Evolutionary conservation across 2,329 filamentous ascomycete species (phyloP).

Genomic region (Pseudogymnoascus sp.): DNA sequence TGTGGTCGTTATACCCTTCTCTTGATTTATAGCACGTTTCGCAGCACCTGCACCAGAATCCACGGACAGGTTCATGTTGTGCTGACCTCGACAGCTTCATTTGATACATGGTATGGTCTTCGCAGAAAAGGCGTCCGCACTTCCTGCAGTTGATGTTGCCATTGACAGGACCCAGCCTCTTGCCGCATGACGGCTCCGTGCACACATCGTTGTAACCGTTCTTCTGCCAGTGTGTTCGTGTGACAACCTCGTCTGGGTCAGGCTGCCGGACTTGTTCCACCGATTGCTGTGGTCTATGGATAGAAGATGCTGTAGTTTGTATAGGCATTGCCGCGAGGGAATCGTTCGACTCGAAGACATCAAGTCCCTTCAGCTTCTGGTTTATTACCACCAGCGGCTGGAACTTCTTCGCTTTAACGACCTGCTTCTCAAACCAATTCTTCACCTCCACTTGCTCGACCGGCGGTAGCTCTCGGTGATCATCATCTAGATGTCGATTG

Average conservation of each 20-base stretch:
- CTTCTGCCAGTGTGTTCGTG: constrained; percentile 80
- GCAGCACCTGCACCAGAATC: constrained; percentile 89
- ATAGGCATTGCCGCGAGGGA: constrained; percentile 30
- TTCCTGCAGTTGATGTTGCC: constrained; percentile 88
- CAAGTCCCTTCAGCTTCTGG: constrained; percentile 65
- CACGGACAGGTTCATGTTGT: constrained; percentile 78
- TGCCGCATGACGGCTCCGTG: constrained; percentile 78
- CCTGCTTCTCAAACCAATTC: constrained; percentile 69
- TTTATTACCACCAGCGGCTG: constrained; percentile 66
- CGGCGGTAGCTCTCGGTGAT: constrained; percentile 63
- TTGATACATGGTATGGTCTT: constrained; percentile 98
- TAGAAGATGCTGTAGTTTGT: constrained; percentile 27
- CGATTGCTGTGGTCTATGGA: constrained; percentile 21
- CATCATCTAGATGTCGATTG: constrained; percentile 72
- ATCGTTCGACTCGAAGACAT: constrained; percentile 68
- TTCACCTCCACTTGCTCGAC: constrained; percentile 68
- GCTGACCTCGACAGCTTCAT: constrained; percentile 93
- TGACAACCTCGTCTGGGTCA: constrained; percentile 87
- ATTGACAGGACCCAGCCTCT: constrained; percentile 66
- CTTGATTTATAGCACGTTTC: constrained; percentile 99
- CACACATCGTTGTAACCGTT: constrained; percentile 67
- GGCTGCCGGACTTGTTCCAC: constrained; percentile 16
- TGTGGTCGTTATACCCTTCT: constrained; percentile 88
- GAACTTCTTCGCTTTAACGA: constrained; percentile 66
- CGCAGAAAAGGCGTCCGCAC: constrained; percentile 89